Percentiles rank a stretch among this genome's conserved stretches.
Conservation (phyloP, 202 grass and related monocot genomes). For the Carex arenaria region DNA sequence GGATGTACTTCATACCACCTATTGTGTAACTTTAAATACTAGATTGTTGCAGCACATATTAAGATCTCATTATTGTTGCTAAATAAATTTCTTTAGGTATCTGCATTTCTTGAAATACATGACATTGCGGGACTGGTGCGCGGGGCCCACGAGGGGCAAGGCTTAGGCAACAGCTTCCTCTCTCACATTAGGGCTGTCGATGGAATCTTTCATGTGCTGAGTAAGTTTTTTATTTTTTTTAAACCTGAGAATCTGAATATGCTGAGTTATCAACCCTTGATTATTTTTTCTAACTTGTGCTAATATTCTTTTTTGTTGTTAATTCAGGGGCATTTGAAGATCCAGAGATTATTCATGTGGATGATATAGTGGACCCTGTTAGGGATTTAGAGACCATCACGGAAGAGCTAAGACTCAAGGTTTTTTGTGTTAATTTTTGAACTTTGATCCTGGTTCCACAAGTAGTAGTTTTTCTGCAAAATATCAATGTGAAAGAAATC, state of each 20-base stretch:
- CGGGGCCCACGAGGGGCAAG: conserved; percentile 87
- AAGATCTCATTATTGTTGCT: background rate
- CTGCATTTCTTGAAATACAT: conserved; percentile 88
- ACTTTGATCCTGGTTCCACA: background rate
- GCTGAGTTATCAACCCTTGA: background rate
- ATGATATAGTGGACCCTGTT: conserved; percentile 90
- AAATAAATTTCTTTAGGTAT: conserved; percentile 43
- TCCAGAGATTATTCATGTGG: conserved; percentile 80
- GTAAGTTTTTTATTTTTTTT: conserved; percentile 41
- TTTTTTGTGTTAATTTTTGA: conserved; percentile 16
- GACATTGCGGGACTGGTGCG: conserved; percentile 96
- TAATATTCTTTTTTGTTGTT: conserved; percentile 5
- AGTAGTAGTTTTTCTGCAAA: background rate
- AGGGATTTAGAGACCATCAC: conserved; percentile 89
- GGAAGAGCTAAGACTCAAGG: conserved; percentile 84
- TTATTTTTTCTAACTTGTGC: background rate
- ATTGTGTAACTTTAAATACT: background rate
- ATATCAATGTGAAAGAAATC: background rate
- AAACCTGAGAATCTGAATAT: background rate
- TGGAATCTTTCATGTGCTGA: conserved; percentile 98
- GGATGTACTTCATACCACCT: background rate
- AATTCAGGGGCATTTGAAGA: conserved; percentile 93
- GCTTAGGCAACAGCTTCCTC: conserved; percentile 84
- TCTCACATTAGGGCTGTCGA: conserved; percentile 98
- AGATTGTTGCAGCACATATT: background rate